Evolutionary conservation across 805 yeast species (phyloP).

Genomic region (Lipomyces spencermartinsiae): DNA sequence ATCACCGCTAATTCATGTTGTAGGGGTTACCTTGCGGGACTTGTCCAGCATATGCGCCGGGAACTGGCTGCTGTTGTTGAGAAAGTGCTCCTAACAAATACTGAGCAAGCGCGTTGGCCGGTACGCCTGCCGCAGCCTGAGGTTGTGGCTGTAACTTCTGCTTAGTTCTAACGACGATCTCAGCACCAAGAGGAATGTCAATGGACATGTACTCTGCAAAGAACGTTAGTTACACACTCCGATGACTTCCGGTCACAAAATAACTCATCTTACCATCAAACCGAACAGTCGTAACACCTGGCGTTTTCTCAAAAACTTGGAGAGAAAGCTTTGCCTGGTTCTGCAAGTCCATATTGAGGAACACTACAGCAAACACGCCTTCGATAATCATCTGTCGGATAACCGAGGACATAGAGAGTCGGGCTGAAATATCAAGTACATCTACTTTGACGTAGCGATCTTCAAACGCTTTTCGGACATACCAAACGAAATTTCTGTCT

Average conservation of each 20-base stretch:
- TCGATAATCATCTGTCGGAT: conserved; percentile 80
- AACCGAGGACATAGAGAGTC: conserved; percentile 53
- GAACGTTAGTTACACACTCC: background rate
- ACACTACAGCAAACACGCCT: conserved; percentile 74
- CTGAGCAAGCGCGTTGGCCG: conserved; percentile 66
- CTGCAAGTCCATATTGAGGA: conserved; percentile 59
- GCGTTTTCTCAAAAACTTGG: conserved; percentile 71
- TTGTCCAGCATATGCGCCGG: conserved; percentile 1
- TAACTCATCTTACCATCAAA: conserved; percentile 61
- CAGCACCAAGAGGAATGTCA: conserved; percentile 69
- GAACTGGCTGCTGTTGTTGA: conserved; percentile 34
- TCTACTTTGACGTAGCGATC: conserved; percentile 51
- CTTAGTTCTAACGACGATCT: conserved; percentile 52
- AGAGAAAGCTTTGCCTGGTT: conserved; percentile 59
- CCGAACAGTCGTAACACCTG: conserved; percentile 66
- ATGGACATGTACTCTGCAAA: conserved; percentile 63
- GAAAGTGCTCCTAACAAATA: conserved; percentile 53
- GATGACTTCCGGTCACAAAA: background rate
- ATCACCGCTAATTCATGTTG: conserved; percentile 11
- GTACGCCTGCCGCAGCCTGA: conserved; percentile 13
- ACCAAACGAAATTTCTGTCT: conserved; percentile 53
- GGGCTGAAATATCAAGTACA: conserved; percentile 53
- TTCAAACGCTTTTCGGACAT: conserved; percentile 52
- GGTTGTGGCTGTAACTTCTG: conserved; percentile 25
- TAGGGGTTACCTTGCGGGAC: background rate